Percentiles rank a stretch among this genome's conserved stretches.
Evolutionary conservation across 768 basidiomycete species (phyloP).

Genomic region (Amanita phalloides): DNA sequence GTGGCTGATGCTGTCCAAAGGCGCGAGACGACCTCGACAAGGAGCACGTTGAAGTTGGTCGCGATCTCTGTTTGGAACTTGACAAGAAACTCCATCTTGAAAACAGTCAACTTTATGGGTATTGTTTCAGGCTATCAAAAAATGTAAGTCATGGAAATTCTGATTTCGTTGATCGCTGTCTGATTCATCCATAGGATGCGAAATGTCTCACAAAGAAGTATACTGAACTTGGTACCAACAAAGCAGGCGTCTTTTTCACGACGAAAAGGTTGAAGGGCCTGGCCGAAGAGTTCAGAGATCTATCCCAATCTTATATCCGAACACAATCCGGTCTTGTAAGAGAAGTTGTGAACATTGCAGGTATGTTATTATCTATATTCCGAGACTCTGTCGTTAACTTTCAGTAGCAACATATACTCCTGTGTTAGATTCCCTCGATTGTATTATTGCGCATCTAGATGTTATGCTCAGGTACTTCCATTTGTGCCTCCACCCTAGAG

Average conservation of each 20-base stretch:
- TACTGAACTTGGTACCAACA: slow-evolving; percentile 75
- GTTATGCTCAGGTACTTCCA: slow-evolving; percentile 67
- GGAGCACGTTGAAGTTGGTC: slow-evolving; percentile 63
- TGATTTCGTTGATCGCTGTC: background rate
- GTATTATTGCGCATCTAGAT: slow-evolving; percentile 81
- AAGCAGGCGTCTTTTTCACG: slow-evolving; percentile 84
- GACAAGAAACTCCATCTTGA: slow-evolving; percentile 96
- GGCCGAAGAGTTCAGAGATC: slow-evolving; percentile 62
- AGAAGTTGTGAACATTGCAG: slow-evolving; percentile 87
- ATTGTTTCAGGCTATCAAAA: slow-evolving; percentile 89
- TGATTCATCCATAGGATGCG: slow-evolving; percentile 50
- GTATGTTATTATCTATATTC: slow-evolving; percentile 30
- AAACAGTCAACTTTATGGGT: slow-evolving; percentile 80
- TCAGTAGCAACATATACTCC: slow-evolving; percentile 82
- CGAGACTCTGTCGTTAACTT: background rate
- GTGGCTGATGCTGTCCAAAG: slow-evolving; percentile 14
- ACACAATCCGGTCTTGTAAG: slow-evolving; percentile 80
- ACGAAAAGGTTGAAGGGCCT: slow-evolving; percentile 63
- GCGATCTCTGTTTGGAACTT: slow-evolving; percentile 68
- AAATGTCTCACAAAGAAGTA: slow-evolving; percentile 62
- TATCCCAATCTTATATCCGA: slow-evolving; percentile 57
- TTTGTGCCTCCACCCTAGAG: background rate
- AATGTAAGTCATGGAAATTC: slow-evolving; percentile 40
- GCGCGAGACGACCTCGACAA: slow-evolving; percentile 72
- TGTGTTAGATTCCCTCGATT: slow-evolving; percentile 77